Base-by-base conservation (phyloP, 805 yeast species). In the Nakazawaea wickerhamii region DNA sequence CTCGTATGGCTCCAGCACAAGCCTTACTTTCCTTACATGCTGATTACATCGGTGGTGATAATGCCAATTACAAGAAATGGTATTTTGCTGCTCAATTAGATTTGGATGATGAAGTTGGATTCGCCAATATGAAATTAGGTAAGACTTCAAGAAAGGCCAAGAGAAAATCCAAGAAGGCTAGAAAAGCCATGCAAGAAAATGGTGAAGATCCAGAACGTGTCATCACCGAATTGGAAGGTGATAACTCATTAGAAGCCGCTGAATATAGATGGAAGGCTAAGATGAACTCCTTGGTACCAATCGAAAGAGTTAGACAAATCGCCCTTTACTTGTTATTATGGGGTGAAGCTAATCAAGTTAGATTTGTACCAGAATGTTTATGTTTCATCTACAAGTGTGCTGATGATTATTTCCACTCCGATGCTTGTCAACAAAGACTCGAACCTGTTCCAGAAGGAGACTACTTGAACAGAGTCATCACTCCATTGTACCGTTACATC, bases 351-450 rank as follows among this genome's bases (percentile, higher is more conserved):
- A 85, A 85, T 65, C 93, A 85, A 70, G 95, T 91, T 46, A 84
- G 99, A 67, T 93, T 93, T 70, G 84, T 93, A 44, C 76, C 84
- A 5, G 97, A 89, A 72, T 75, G 84, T 68, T 69, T 93, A 49
- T 87, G 96, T 76, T 93, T 85, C 75, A 81, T 93, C 58, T 95
- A 81, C 77, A 91, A 95, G 72, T 86, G 95, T 64, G 96, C 97
- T 45, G 75, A 75, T 51, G 99, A 93, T 66, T 90, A 93, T 67
- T 73, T 88, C 60, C 68, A 77, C 48, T 86, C 96, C 43, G 95
- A 95, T 41, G 81, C 84, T 57, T 89, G 97, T 68, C 95, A 86
- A 71, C 89, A 86, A 65, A 80, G 88, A 65, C 73, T 70, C 38
- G 89, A 83, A 54, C 85, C 90, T 38, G 84, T 83, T 50, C 88